Conservation (phyloP, 768 basidiomycete genomes). For the Phlebiopsis gigantea region DNA sequence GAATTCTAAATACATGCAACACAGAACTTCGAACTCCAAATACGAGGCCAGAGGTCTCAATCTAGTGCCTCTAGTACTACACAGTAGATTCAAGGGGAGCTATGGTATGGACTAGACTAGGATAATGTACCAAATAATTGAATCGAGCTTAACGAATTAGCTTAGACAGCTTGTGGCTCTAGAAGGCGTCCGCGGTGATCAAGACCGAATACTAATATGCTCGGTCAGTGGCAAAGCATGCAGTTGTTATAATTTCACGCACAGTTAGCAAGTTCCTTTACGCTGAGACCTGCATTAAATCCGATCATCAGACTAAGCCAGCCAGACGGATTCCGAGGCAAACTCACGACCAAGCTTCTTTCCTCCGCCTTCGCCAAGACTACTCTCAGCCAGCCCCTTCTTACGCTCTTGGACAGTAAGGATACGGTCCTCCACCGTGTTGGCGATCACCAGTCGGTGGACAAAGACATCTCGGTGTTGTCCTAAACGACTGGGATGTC, state of each 20-base stretch:
- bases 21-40: background rate
- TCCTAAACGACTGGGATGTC: constrained; percentile 24
- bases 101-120: background rate
- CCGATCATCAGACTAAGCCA: background rate
- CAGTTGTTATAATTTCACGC: constrained; percentile 5
- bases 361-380: constrained; percentile 56
- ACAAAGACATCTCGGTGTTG: constrained; percentile 48
- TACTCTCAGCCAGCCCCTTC: constrained; percentile 55
- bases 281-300: constrained; percentile 33
- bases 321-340: background rate
- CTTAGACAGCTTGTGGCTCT: background rate
- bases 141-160: background rate
- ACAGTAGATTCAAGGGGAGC: background rate
- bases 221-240: background rate
- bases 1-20: background rate
- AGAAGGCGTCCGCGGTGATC: constrained; percentile 16
- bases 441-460: constrained; percentile 49
- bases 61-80: background rate
- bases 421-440: constrained; percentile 70
- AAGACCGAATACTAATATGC: constrained; percentile 23
- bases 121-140: background rate
- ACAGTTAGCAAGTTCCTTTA: constrained; percentile 44
- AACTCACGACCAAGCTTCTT: constrained; percentile 52
- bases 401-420: constrained; percentile 58
- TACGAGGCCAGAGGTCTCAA: background rate